Conservation (phyloP, 208 protist species). For the Jaenimonas drosophilae region DNA sequence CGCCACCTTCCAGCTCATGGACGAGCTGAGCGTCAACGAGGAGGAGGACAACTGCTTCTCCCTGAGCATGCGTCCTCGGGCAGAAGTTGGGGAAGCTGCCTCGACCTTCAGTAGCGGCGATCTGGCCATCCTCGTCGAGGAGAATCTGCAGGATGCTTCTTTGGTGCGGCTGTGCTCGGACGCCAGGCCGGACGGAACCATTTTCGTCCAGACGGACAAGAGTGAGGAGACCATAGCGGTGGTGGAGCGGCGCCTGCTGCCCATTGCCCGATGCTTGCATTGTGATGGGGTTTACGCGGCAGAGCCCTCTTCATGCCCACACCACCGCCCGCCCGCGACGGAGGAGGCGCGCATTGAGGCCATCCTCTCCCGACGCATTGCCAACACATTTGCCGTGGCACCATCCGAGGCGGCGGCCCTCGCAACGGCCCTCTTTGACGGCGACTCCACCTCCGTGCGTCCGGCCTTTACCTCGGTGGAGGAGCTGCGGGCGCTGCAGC, state of each 20-base stretch:
- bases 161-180: constrained; percentile 16
- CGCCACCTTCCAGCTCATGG: too few species aligned
- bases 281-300: constrained; percentile 19
- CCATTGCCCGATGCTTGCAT: constrained; percentile 28
- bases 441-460: too few species aligned
- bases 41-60: too few species aligned
- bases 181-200: constrained; percentile 16
- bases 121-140: too few species aligned
- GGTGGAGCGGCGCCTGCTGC: constrained; percentile 23
- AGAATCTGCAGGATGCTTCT: too few species aligned
- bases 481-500: too few species aligned
- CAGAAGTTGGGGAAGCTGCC: too few species aligned
- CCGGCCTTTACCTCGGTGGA: too few species aligned
- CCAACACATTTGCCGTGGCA: not conserved
- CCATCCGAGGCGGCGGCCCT: constrained; percentile 6
- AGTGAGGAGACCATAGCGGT: constrained; percentile 14
- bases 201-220: constrained; percentile 12
- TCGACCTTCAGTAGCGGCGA: too few species aligned
- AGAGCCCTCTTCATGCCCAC: constrained; percentile 6
- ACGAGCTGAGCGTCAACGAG: too few species aligned
- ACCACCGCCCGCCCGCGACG: constrained; percentile 15
- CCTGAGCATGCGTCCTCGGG: too few species aligned
- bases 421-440: constrained; percentile 8
- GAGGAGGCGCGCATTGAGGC: constrained; percentile 23
- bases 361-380: constrained; percentile 18